Conservation (phyloP, 352 stramenopile genomes). For the Phytophthora podocarpi region DNA sequence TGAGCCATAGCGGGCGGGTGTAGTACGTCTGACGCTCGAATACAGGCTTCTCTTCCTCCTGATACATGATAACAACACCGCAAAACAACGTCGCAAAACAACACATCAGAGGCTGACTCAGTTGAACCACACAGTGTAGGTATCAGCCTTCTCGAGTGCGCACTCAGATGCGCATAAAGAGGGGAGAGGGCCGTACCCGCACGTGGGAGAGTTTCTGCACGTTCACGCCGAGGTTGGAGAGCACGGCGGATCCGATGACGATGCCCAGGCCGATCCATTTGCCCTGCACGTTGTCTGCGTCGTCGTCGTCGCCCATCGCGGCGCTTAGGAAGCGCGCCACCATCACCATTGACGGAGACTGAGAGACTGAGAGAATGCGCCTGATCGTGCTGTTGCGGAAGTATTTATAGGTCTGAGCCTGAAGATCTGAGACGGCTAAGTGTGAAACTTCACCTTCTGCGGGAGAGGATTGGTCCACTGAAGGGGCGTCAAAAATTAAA, state of each 20-base stretch:
- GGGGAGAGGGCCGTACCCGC: slow-evolving; percentile 45
- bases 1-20: slow-evolving; percentile 84
- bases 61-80: slow-evolving; percentile 2
- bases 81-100: no score
- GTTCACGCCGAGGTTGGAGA: slow-evolving; percentile 87
- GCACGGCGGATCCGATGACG: slow-evolving; percentile 78
- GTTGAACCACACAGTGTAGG: neutral
- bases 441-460: slow-evolving; percentile 21
- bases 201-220: slow-evolving; percentile 89
- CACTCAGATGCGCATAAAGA: slow-evolving; percentile 13
- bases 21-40: slow-evolving; percentile 81
- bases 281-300: slow-evolving; percentile 60
- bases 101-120: slow-evolving; percentile 1
- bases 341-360: slow-evolving; percentile 13
- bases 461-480: slow-evolving; percentile 21
- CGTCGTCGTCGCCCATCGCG: slow-evolving; percentile 23
- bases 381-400: slow-evolving; percentile 14
- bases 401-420: slow-evolving; percentile 21
- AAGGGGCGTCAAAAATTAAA: slow-evolving; percentile 30
- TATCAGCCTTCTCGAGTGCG: slow-evolving; percentile 9
- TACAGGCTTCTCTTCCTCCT: slow-evolving; percentile 71
- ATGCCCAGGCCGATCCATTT: slow-evolving; percentile 87
- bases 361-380: slow-evolving; percentile 11
- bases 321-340: slow-evolving; percentile 30
- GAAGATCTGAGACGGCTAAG: slow-evolving; percentile 27